Evolutionary conservation across 2,329 filamentous ascomycete genomes (phyloP).

Genomic region (Coniella vitis): DNA sequence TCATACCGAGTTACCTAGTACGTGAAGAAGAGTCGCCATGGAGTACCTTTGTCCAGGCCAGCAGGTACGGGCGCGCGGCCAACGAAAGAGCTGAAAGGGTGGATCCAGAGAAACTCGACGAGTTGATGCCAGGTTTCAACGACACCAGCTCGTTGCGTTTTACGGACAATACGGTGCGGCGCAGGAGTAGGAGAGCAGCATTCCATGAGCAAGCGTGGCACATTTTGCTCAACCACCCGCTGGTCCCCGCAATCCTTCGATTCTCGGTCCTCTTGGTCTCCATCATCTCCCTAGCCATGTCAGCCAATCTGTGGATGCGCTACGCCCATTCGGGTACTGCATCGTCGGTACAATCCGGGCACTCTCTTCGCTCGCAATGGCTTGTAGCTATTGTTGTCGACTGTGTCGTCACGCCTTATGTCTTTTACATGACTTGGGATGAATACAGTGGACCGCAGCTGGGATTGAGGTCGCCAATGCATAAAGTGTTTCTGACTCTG

Average conservation of each 20-base stretch:
- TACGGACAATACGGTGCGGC: slow-evolving; percentile 8
- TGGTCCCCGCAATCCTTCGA: slow-evolving; percentile 80
- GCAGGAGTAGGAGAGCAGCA: slow-evolving; percentile 34
- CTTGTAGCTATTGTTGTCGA: slow-evolving; percentile 88
- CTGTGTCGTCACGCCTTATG: slow-evolving; percentile 80
- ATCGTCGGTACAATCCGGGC: slow-evolving; percentile 30
- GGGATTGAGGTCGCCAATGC: slow-evolving; percentile 72
- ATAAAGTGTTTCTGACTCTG: slow-evolving; percentile 84
- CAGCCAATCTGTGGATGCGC: slow-evolving; percentile 61
- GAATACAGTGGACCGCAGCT: slow-evolving; percentile 94
- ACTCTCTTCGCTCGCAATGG: slow-evolving; percentile 56
- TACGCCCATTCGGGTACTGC: slow-evolving; percentile 30
- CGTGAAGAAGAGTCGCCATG: slow-evolving; percentile 38
- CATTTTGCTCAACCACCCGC: slow-evolving; percentile 68
- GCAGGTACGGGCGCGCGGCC: slow-evolving; percentile 40
- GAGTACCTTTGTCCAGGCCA: slow-evolving; percentile 48
- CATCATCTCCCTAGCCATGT: slow-evolving; percentile 70
- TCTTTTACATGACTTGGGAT: slow-evolving; percentile 89
- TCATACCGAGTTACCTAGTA: slow-evolving; percentile 41
- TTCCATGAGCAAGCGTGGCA: slow-evolving; percentile 57
- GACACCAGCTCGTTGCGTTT: slow-evolving; percentile 23
- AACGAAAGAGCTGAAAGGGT: slow-evolving; percentile 44
- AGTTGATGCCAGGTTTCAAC: slow-evolving; percentile 42
- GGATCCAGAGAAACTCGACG: slow-evolving; percentile 34
- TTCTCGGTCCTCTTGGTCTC: slow-evolving; percentile 79